Base-by-base conservation (phyloP, 225 moss, liverwort and hornwort genomes). In the Polytrichum commune region DNA sequence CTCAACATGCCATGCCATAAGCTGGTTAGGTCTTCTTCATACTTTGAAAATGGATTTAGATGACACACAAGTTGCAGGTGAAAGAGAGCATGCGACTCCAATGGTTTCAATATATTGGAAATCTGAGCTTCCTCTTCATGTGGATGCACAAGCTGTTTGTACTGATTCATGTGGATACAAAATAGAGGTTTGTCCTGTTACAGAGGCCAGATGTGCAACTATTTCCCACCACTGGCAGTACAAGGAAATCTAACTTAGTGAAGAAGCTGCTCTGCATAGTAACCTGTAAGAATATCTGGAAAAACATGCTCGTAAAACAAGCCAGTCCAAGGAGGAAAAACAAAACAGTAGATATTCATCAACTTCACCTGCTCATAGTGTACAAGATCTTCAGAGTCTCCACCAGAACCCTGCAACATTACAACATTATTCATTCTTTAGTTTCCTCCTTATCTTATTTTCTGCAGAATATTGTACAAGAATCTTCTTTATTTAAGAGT, bases 291-390 rank as follows among this genome's bases (percentile, higher is more conserved):
- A 22, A 25, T 62, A 9, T 62, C 62, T 22, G 4, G 18, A 63
- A 24, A 24, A 28, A 3, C 61, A 27, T 23, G 27, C 13, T 28
- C 62, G 2, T 23, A 24, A 24, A 27, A 28, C 62, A 63, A 63
- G 62, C 27, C 27, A 24, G 9, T 27, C 27, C 26, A 13, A n/a
- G 20, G 58, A 20, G 24, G 22, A 20, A 58, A 58, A 58, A 8
- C 18, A 23, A 29, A 23, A 56, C n/a, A 0, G 32, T 1, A 19
- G 66, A 0, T 18, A 13, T 27, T 33, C 28, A 9, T 33, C 22
- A 28, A 63, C 63, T 60, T 71, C 20, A 93, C 89, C 83, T 91
- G 88, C 53, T 91, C 86, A 64, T 67, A 72, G 6, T 58, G 69
- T 20, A 86, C 62, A 38, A 73, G 66, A 29, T 80, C 70, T 64